These are phyloP conservation scores for Naganishia vaughanmartiniae DNA, from an alignment of 768 basidiomycete species.

Conservation along the genomic window DNA sequence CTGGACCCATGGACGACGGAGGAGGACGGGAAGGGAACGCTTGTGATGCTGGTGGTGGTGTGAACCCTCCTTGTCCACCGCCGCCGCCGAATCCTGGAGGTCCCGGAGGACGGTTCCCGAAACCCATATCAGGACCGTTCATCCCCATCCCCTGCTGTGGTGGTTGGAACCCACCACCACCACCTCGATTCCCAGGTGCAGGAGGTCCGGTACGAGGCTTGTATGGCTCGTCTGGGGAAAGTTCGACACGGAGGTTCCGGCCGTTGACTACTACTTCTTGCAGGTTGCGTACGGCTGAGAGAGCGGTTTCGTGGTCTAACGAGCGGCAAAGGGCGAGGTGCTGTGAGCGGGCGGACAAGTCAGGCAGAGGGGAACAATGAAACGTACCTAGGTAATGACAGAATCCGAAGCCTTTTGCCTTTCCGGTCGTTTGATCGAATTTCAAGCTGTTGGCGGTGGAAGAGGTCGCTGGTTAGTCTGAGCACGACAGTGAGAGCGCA, in stretches of 20 bases:
- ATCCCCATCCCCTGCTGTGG: constrained; percentile 46
- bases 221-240: constrained; percentile 53
- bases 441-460: constrained; percentile 41
- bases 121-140: constrained; percentile 61
- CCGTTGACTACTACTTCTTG: constrained; percentile 91
- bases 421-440: constrained; percentile 50
- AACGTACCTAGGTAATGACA: constrained; percentile 51
- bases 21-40: constrained; percentile 11
- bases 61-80: constrained; percentile 32
- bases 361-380: not conserved
- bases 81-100: not conserved
- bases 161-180: constrained; percentile 28
- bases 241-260: constrained; percentile 85
- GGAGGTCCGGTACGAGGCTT: constrained; percentile 30
- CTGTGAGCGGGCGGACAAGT: not conserved
- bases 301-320: constrained; percentile 89
- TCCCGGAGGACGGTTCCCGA: not conserved
- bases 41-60: not conserved
- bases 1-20: constrained; percentile 7
- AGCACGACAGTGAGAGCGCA: not conserved
- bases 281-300: constrained; percentile 91
- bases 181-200: constrained; percentile 17
- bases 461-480: not conserved
- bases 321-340: not conserved
- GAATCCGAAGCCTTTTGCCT: constrained; percentile 52